Conservation (phyloP, 1,284 basidiomycete species). For the Melampsora larici-populina region DNA sequence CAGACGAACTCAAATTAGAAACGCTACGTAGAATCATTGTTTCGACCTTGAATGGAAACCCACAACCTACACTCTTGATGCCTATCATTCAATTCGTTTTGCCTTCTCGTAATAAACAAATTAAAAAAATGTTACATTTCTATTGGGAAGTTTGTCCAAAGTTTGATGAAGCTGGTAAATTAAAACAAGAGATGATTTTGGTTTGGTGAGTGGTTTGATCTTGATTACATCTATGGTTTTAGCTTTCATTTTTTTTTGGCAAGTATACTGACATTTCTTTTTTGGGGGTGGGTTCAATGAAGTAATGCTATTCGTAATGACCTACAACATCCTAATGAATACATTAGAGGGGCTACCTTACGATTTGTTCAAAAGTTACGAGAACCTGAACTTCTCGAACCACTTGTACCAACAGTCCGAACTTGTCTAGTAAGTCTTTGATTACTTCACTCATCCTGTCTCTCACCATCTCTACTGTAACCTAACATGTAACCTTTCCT, state of each 20-base stretch:
- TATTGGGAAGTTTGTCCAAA: conserved; percentile 99
- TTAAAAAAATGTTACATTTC: conserved; percentile 98
- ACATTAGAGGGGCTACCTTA: conserved; percentile 94
- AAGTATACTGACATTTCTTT: no score
- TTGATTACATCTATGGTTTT: no score
- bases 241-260: no score
- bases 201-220: conserved; percentile 71
- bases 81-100: conserved; percentile 97
- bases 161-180: conserved; percentile 91
- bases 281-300: no score
- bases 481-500: background rate
- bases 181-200: conserved; percentile 99
- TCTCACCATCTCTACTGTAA: conserved; percentile 3
- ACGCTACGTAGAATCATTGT: conserved; percentile 93
- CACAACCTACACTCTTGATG: conserved; percentile 83
- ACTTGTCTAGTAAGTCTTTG: conserved; percentile 65
- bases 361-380: conserved; percentile 95
- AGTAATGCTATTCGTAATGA: conserved; percentile 98
- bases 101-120: conserved; percentile 89
- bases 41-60: conserved; percentile 90
- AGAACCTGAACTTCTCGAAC: conserved; percentile 91
- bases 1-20: conserved; percentile 96
- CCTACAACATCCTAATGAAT: conserved; percentile 99
- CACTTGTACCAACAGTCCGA: conserved; percentile 87
- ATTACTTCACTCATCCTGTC: background rate